A percentile compares a stretch with the other conserved stretches of the same genome.
Conservation (phyloP, 768 basidiomycete genomes). For the Agaricus subrufescens region DNA sequence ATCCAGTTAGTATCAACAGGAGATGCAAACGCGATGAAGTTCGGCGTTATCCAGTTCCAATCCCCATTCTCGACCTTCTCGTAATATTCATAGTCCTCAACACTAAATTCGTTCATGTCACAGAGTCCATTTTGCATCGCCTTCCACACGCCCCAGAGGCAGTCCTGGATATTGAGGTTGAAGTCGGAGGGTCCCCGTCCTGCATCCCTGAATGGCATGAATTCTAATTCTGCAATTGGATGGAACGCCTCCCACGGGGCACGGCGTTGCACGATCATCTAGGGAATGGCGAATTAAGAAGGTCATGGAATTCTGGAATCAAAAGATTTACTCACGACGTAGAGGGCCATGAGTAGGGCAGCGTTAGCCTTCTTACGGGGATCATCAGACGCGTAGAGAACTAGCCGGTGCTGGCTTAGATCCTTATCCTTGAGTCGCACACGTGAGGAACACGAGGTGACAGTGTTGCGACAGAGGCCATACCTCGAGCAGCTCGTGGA, state of each 20-base stretch:
- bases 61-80: conserved; percentile 96
- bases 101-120: conserved; percentile 91
- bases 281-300: conserved; percentile 12
- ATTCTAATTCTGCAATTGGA: conserved; percentile 87
- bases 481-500: conserved; percentile 86
- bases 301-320: conserved; percentile 5
- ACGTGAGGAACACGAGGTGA: conserved; percentile 35
- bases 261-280: conserved; percentile 92
- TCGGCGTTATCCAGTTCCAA: conserved; percentile 93
- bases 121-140: conserved; percentile 88
- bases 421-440: conserved; percentile 59
- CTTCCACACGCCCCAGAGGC: conserved; percentile 84
- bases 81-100: conserved; percentile 90
- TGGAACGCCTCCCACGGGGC: conserved; percentile 94
- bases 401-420: conserved; percentile 66
- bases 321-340: conserved; percentile 58
- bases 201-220: conserved; percentile 95
- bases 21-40: conserved; percentile 92
- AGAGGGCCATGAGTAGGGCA: conserved; percentile 90
- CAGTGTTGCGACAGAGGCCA: conserved; percentile 18
- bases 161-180: conserved; percentile 90
- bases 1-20: conserved; percentile 81
- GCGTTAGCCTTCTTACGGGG: conserved; percentile 90
- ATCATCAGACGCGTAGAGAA: conserved; percentile 85
- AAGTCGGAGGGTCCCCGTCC: conserved; percentile 91